A percentile compares a stretch with the other conserved stretches of the same genome.
phyloP scores from a whole-genome alignment of 2,329 filamentous ascomycete genomes.

The Venturia effusa region DNA sequence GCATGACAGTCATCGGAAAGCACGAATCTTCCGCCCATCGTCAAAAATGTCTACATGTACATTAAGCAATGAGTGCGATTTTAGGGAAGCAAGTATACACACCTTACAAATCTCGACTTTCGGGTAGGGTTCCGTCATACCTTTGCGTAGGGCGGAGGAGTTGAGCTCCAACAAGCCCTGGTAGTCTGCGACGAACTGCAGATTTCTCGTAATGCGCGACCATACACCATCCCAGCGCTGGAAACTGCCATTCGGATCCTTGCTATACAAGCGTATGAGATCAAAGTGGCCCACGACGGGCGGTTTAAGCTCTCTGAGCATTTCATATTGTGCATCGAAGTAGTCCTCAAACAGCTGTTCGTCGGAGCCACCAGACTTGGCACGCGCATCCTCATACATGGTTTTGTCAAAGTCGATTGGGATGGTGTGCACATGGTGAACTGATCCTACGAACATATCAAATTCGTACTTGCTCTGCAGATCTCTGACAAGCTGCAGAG shows the following conservation, averaged over 20 bases:
- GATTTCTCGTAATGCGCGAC: constrained; percentile 62
- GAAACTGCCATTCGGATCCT: constrained; percentile 53
- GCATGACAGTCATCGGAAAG: constrained; percentile 94
- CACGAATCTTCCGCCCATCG: constrained; percentile 69
- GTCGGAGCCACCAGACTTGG: constrained; percentile 46
- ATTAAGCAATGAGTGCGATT: background rate
- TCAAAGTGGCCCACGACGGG: constrained; percentile 89
- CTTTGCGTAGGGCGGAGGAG: constrained; percentile 77
- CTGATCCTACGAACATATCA: constrained; percentile 86
- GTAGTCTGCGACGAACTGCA: constrained; percentile 58
- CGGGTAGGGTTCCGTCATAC: constrained; percentile 83
- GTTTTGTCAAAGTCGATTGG: constrained; percentile 78
- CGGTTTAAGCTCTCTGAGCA: constrained; percentile 64
- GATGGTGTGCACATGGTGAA: constrained; percentile 78
- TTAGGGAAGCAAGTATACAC: constrained; percentile 19
- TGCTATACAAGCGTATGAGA: constrained; percentile 70
- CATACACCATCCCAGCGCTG: constrained; percentile 54
- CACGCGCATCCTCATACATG: constrained; percentile 55
- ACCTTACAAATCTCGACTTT: constrained; percentile 66
- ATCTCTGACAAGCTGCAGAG: constrained; percentile 47
- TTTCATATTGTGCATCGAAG: constrained; percentile 76
- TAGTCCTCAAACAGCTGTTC: constrained; percentile 70
- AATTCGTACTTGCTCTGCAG: constrained; percentile 52
- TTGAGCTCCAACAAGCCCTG: constrained; percentile 86
- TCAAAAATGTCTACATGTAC: constrained; percentile 53